Percentiles rank a stretch among this genome's conserved stretches.
These are phyloP conservation scores for Oryza australiensis DNA, from an alignment of 176 grass and related monocot genomes.

Conservation along the genomic window DNA sequence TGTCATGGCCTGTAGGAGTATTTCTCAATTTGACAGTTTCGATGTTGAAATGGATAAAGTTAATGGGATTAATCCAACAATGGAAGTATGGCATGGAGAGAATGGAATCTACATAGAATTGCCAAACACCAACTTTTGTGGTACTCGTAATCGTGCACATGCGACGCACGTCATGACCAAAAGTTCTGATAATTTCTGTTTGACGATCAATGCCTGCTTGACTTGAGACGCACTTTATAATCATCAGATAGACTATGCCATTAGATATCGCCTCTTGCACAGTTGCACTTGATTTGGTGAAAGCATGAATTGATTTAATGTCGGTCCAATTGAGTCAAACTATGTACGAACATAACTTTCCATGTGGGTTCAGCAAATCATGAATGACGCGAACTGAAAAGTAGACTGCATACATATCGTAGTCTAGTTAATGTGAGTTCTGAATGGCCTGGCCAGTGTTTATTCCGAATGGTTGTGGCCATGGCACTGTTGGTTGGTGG, in stretches of 20 bases:
- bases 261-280: background rate
- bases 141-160: too few species aligned
- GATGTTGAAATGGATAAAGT: background rate
- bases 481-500: conserved; percentile 9
- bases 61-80: background rate
- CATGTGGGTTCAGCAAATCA: background rate
- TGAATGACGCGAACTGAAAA: background rate
- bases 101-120: background rate
- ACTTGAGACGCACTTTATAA: background rate
- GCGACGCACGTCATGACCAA: too few species aligned
- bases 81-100: background rate
- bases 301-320: background rate
- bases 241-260: too few species aligned
- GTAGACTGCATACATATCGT: background rate
- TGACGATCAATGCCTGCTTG: background rate
- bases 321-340: background rate
- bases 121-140: background rate
- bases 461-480: conserved; percentile 1
- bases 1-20: background rate
- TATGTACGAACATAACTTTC: background rate
- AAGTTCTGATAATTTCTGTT: too few species aligned
- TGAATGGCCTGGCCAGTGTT: background rate
- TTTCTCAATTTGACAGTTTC: background rate
- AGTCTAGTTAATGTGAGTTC: conserved; percentile 1
- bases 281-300: background rate